phyloP scores from a whole-genome alignment of 163 green algal genomes.

The Trebouxia gelatinosa region DNA sequence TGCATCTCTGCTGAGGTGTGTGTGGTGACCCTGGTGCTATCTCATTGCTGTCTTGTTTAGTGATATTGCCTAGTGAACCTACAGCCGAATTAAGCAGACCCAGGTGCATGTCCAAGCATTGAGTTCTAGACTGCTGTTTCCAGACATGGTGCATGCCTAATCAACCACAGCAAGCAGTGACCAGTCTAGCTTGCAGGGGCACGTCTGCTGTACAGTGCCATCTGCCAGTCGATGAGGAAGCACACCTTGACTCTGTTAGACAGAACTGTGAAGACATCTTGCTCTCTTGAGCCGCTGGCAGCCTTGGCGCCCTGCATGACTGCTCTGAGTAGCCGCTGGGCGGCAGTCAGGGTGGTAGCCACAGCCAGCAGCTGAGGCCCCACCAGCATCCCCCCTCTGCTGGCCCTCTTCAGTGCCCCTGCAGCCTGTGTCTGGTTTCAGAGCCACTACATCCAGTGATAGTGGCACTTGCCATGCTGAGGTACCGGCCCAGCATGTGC shows the following conservation, averaged over 20 bases:
- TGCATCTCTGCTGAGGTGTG: too few relatives aligned
- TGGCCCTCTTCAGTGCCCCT: slow-evolving; percentile 56
- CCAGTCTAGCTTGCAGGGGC: too few relatives aligned
- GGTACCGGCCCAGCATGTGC: background rate
- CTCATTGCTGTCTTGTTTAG: too few relatives aligned
- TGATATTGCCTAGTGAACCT: too few relatives aligned
- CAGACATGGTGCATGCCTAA: too few relatives aligned
- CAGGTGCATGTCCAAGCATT: too few relatives aligned
- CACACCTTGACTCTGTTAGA: background rate
- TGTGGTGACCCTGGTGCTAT: too few relatives aligned
- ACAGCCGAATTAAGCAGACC: too few relatives aligned
- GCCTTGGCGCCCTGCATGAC: slow-evolving; percentile 24
- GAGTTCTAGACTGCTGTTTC: too few relatives aligned
- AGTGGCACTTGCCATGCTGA: background rate
- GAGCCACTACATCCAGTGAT: background rate
- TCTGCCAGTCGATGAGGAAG: too few relatives aligned
- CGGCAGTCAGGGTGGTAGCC: slow-evolving; percentile 48
- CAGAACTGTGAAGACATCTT: background rate
- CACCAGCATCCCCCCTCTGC: slow-evolving; percentile 65
- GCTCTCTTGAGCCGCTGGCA: slow-evolving; percentile 7
- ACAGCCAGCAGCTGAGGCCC: slow-evolving; percentile 52
- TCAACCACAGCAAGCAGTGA: too few relatives aligned
- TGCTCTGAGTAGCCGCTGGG: slow-evolving; percentile 34
- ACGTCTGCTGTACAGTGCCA: too few relatives aligned
- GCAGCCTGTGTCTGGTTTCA: slow-evolving; percentile 41